Percentiles rank a stretch among this genome's conserved stretches.
These are phyloP conservation scores for Euphorbia schlechtendalii DNA, from an alignment of 441 rosid species.

Conservation along the genomic window DNA sequence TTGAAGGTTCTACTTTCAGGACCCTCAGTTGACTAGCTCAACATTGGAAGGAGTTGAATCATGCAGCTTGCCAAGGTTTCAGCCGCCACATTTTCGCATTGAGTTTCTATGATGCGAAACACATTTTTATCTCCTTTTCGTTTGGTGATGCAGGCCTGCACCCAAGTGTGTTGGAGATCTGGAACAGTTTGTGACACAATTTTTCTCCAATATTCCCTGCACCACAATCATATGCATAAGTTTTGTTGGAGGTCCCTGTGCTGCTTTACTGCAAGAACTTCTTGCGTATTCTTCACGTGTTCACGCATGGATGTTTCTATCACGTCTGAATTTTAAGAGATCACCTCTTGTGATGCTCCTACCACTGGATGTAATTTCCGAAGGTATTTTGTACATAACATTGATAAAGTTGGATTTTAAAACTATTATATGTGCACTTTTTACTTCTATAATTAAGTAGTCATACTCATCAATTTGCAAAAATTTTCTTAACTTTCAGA, in stretches of 20 bases:
- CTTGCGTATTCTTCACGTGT: constrained; percentile 46
- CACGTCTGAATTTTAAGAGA: constrained; percentile 52
- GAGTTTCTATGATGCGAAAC: constrained; percentile 10
- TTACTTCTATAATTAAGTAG: neutral
- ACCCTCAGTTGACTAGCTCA: constrained; percentile 29
- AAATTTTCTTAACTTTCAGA: constrained; percentile 29
- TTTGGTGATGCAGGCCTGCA: constrained; percentile 41
- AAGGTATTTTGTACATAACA: constrained; percentile 42
- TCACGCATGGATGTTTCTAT: constrained; percentile 63
- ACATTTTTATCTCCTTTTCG: constrained; percentile 13
- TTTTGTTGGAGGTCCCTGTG: constrained; percentile 53
- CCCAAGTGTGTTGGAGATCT: constrained; percentile 60
- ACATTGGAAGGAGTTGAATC: constrained; percentile 31
- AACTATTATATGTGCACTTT: neutral
- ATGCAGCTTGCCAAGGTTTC: constrained; percentile 48
- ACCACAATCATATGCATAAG: constrained; percentile 68
- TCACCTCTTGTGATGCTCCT: constrained; percentile 75
- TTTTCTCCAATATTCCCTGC: constrained; percentile 57
- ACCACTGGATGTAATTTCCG: constrained; percentile 58
- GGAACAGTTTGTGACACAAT: constrained; percentile 51
- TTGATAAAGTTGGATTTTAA: neutral
- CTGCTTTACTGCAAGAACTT: constrained; percentile 50
- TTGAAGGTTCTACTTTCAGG: constrained; percentile 20
- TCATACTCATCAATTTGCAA: neutral
- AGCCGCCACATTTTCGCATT: constrained; percentile 16